phyloP scores from a whole-genome alignment of 129 eudicot genomes.

The carrot (Daucus carota) region DNA sequence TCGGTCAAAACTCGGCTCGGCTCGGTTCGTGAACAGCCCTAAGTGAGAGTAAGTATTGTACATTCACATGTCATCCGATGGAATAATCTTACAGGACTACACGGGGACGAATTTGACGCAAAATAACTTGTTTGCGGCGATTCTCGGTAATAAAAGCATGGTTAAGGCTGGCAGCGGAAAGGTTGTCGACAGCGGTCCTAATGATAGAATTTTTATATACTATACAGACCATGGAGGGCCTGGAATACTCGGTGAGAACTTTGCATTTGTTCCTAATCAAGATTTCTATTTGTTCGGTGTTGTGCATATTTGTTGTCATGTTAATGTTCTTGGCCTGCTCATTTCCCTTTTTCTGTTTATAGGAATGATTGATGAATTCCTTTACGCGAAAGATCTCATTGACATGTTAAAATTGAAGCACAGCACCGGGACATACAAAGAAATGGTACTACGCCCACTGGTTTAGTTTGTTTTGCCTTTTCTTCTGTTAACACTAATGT shows the following conservation, averaged over 20 bases:
- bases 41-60: too few species aligned
- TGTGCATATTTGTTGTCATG: too few species aligned
- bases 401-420: conserved; percentile 75
- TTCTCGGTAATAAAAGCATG: conserved; percentile 56
- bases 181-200: conserved; percentile 63
- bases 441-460: conserved; percentile 39
- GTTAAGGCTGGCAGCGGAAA: conserved; percentile 85
- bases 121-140: conserved; percentile 57
- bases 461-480: not conserved
- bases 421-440: conserved; percentile 53
- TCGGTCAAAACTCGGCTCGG: too few species aligned
- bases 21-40: too few species aligned
- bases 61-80: not conserved
- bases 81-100: conserved; percentile 12
- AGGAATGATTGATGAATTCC: conserved; percentile 68
- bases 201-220: conserved; percentile 75
- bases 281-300: too few species aligned
- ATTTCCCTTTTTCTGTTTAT: not conserved
- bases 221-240: conserved; percentile 93
- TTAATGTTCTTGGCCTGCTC: not conserved
- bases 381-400: conserved; percentile 67
- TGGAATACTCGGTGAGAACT: conserved; percentile 71
- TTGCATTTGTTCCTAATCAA: not conserved
- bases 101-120: conserved; percentile 54
- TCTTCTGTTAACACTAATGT: not conserved